Evolutionary conservation across 1,284 basidiomycete genomes (phyloP), one percentile per base, ranked within the genome.

Genomic region (Pascua guehoae): DNA sequence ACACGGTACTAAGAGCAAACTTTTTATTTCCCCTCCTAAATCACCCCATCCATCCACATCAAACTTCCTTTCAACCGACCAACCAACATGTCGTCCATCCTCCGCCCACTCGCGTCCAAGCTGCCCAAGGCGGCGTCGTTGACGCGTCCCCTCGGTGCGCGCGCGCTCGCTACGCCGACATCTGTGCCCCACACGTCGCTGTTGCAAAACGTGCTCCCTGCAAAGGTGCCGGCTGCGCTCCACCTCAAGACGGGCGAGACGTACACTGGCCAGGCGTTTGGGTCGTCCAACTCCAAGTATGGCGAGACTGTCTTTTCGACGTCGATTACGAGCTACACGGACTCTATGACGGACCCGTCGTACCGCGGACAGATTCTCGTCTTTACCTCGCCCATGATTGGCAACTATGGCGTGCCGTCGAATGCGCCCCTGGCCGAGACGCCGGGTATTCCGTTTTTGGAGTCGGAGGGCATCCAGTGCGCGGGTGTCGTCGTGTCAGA

Each of bases 231-330:
- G 17, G 96, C 95, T 8, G 83, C 87, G 1, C 82, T 99, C 17
- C 93, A 97, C 78, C 83, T 98, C 58, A 95, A 96, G 79, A 87
- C 91, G 8, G 95, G 95, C 43, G 87, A 98, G 78, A 88, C 87
- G 12, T 98, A 96, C 83, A 73, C 81, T 55, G 95, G 96, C 42
- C 84, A 85, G 51, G 89, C 88, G 12, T 98, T 99, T 75, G 95
- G 95, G 62, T 87, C 91, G 18, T 86, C 87, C 47, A 86, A 83
- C 70, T 93, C 89, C 70, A 86, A 87, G 57, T 98, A 85, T 79
- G 96, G 96, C 61, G 95, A 99, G 81, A 96, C 95, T 3, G 95
- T 99, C 37, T 99, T 99, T 79, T 95, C 92, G 24, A 99, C 95
- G 40, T 94, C 91, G 53, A 98, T 98, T 76, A 99, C 96, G 8